Conservation (phyloP, 768 basidiomycete genomes). For the Pulveroboletus sp. region DNA sequence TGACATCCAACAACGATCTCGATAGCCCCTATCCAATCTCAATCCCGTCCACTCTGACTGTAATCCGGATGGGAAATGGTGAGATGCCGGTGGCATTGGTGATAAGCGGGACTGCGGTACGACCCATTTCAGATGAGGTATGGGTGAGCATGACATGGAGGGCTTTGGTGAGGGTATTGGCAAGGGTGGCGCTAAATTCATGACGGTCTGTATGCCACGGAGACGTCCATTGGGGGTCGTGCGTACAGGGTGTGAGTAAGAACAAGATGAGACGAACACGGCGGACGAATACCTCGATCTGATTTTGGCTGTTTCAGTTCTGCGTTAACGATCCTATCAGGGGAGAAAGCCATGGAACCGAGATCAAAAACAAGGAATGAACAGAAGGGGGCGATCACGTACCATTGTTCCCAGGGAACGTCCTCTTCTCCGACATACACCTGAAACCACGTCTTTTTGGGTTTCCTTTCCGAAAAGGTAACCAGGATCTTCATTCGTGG, state of each 20-base stretch:
- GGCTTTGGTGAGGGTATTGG: slow-evolving; percentile 58
- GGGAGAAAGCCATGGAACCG: background rate
- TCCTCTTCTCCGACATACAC: slow-evolving; percentile 73
- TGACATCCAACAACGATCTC: background rate
- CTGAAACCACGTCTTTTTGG: slow-evolving; percentile 76
- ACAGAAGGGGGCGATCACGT: slow-evolving; percentile 4
- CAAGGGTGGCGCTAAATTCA: slow-evolving; percentile 54
- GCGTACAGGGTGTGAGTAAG: background rate
- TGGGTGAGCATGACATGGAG: slow-evolving; percentile 69
- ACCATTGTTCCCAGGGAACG: slow-evolving; percentile 88
- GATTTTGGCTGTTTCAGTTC: slow-evolving; percentile 69
- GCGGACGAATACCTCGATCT: slow-evolving; percentile 46
- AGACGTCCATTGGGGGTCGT: too few relatives aligned
- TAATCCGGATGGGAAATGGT: slow-evolving; percentile 72
- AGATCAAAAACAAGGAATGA: background rate
- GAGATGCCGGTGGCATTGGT: slow-evolving; percentile 74
- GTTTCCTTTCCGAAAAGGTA: slow-evolving; percentile 72
- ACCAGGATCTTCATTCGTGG: slow-evolving; percentile 46
- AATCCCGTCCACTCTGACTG: slow-evolving; percentile 61
- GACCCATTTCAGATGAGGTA: slow-evolving; percentile 74
- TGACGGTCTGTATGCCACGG: slow-evolving; percentile 35
- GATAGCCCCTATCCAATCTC: slow-evolving; percentile 43
- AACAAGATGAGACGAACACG: background rate
- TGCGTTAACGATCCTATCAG: slow-evolving; percentile 67
- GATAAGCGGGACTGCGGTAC: slow-evolving; percentile 71